Evolutionary conservation across 2,329 filamentous ascomycete species (phyloP).

Genomic region (Clarireedia hainanense): DNA sequence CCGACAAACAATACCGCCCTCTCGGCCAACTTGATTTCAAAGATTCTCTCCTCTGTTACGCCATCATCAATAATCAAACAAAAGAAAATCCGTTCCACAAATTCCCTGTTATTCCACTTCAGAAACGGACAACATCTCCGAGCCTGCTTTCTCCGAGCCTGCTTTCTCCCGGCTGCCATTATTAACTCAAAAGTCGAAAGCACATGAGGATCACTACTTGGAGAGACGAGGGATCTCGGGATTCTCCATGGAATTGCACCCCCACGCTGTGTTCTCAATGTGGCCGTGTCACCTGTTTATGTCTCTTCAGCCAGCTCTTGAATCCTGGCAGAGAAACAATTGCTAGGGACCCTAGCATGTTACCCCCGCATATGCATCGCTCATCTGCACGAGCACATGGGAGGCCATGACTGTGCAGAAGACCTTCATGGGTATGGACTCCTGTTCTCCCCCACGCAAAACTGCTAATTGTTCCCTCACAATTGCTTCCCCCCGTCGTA

Average conservation of each 20-base stretch:
- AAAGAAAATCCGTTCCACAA: not conserved
- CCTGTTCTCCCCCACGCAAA: not conserved
- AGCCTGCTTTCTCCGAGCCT: not conserved
- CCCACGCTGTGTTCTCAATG: not conserved
- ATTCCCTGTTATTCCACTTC: not conserved
- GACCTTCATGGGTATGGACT: not conserved
- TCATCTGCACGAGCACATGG: conserved; percentile 3
- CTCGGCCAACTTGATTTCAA: not conserved
- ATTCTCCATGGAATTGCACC: not conserved
- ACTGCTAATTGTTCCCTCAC: not conserved
- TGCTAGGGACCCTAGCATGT: not conserved
- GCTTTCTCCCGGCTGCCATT: not conserved
- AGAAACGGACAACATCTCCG: not conserved
- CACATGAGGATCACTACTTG: no score
- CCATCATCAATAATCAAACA: not conserved
- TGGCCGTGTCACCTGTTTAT: not conserved
- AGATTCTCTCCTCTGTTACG: not conserved
- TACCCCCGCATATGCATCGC: conserved; percentile 2
- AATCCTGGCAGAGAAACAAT: not conserved
- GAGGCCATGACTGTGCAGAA: not conserved
- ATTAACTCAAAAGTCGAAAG: not conserved
- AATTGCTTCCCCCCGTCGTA: no score
- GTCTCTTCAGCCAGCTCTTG: not conserved
- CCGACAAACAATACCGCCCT: not conserved
- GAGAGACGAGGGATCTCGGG: no score